Percentiles rank a stretch among this genome's conserved stretches.
Evolutionary conservation across 768 basidiomycete genomes (phyloP).

Genomic region (Cyclocybe cylindracea): DNA sequence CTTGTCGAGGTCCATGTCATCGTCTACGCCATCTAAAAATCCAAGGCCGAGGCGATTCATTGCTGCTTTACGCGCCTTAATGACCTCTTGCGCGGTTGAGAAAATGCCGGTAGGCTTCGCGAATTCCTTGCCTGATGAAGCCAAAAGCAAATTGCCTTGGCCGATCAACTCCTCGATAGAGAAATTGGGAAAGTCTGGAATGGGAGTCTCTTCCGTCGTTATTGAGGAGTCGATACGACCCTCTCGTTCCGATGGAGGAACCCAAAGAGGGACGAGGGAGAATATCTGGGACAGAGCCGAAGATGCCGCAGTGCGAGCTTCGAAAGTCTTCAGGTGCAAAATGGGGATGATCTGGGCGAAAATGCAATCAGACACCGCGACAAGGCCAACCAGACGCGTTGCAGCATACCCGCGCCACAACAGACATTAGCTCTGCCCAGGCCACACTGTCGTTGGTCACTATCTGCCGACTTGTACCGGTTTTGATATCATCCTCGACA

Average conservation of each 20-base stretch:
- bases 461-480: constrained; percentile 50
- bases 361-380: constrained; percentile 7
- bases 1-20: constrained; percentile 85
- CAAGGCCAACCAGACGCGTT: not conserved
- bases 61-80: constrained; percentile 84
- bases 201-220: constrained; percentile 25
- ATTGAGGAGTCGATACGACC: constrained; percentile 18
- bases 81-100: constrained; percentile 76
- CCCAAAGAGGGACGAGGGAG: constrained; percentile 80
- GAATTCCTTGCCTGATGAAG: constrained; percentile 95
- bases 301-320: constrained; percentile 89
- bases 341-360: constrained; percentile 78
- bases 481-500: constrained; percentile 73
- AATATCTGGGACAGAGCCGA: constrained; percentile 88
- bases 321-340: constrained; percentile 88
- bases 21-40: constrained; percentile 77
- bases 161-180: constrained; percentile 76
- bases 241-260: constrained; percentile 42
- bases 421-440: constrained; percentile 89
- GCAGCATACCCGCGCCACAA: constrained; percentile 76
- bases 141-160: constrained; percentile 79
- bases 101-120: constrained; percentile 70
- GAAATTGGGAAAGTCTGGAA: constrained; percentile 71
- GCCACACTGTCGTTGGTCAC: constrained; percentile 67
- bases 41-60: constrained; percentile 87